Evolutionary conservation across 768 basidiomycete species (phyloP).

Genomic region (Royoungia palumana): DNA sequence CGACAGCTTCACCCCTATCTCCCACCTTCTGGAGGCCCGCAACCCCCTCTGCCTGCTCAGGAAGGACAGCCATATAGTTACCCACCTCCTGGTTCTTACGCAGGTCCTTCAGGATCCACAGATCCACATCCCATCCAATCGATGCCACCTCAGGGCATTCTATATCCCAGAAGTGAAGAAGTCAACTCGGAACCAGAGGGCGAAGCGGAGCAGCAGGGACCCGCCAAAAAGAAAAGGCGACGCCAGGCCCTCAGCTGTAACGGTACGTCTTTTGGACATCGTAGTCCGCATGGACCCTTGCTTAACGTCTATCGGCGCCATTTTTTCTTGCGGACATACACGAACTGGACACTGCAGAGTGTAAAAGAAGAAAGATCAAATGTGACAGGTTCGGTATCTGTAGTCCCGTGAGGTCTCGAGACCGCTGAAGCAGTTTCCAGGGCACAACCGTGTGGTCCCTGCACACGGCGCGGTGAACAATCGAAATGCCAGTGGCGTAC

Average conservation of each 20-base stretch:
- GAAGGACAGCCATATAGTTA: constrained; percentile 28
- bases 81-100: constrained; percentile 20
- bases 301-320: constrained; percentile 11
- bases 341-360: constrained; percentile 46
- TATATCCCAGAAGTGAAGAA: constrained; percentile 34
- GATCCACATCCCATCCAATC: constrained; percentile 23
- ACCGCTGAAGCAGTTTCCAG: constrained; percentile 38
- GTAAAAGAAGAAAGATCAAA: constrained; percentile 84
- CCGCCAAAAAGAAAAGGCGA: constrained; percentile 79
- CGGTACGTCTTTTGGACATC: constrained; percentile 44
- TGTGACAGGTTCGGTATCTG: constrained; percentile 65
- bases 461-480: constrained; percentile 75
- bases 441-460: constrained; percentile 78
- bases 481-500: constrained; percentile 81
- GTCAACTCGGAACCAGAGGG: constrained; percentile 60
- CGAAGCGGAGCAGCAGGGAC: constrained; percentile 47
- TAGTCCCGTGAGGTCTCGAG: constrained; percentile 5
- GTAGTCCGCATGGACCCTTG: constrained; percentile 18
- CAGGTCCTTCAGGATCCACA: constrained; percentile 25
- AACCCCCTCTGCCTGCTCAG: constrained; percentile 25
- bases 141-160: constrained; percentile 20
- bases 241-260: constrained; percentile 84
- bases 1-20: constrained; percentile 66
- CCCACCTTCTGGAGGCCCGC: constrained; percentile 43
- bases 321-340: neutral